phyloP scores from a whole-genome alignment of 2,329 filamentous ascomycete genomes.

The Emydomyces testavorans region DNA sequence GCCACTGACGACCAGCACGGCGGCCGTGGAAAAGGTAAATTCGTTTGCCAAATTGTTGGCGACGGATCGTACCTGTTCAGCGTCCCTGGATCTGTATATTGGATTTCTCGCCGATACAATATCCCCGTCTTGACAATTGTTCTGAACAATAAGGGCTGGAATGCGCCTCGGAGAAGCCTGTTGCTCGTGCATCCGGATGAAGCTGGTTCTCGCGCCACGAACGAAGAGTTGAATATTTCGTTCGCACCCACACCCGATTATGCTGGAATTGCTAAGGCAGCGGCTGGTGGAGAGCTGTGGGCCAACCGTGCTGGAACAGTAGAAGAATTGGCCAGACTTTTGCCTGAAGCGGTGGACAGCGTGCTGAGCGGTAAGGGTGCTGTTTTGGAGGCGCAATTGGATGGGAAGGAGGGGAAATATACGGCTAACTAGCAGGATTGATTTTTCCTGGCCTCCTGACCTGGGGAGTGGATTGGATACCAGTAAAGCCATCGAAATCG shows the following conservation, averaged over 20 bases:
- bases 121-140: slow-evolving; percentile 57
- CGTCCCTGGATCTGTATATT: slow-evolving; percentile 55
- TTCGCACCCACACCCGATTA: slow-evolving; percentile 58
- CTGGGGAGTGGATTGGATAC: neutral
- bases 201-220: slow-evolving; percentile 48
- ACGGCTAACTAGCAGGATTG: slow-evolving; percentile 26
- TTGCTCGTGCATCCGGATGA: slow-evolving; percentile 56
- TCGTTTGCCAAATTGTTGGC: slow-evolving; percentile 54
- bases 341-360: slow-evolving; percentile 48
- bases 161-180: slow-evolving; percentile 51
- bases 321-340: slow-evolving; percentile 42
- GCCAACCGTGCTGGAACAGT: slow-evolving; percentile 48
- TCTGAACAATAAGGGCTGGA: slow-evolving; percentile 61
- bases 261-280: slow-evolving; percentile 55
- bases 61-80: slow-evolving; percentile 58
- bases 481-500: too few species aligned
- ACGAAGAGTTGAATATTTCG: slow-evolving; percentile 54
- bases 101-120: slow-evolving; percentile 54
- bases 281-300: slow-evolving; percentile 51
- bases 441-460: neutral
- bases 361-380: slow-evolving; percentile 48
- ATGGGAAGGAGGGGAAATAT: slow-evolving; percentile 47
- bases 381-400: slow-evolving; percentile 50
- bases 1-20: slow-evolving; percentile 46
- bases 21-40: slow-evolving; percentile 43